phyloP scores from a whole-genome alignment of 768 basidiomycete genomes.

The Tephrocybe rancida region DNA sequence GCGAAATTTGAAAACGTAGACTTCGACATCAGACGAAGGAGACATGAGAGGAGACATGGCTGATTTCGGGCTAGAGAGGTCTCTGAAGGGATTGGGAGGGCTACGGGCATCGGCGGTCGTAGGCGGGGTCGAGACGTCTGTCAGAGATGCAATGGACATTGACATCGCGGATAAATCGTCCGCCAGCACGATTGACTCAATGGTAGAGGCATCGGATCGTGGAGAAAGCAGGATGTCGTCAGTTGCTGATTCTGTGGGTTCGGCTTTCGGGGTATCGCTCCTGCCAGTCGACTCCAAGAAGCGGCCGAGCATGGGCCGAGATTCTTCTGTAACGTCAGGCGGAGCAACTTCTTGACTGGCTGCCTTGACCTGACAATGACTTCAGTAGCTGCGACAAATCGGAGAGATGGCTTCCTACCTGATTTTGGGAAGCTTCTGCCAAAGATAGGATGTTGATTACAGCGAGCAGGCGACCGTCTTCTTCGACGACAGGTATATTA shows the following conservation, averaged over 20 bases:
- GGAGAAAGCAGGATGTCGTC: neutral
- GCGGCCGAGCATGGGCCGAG: neutral
- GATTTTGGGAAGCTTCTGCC: slow-evolving; percentile 4
- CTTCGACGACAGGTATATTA: neutral
- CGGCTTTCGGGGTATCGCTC: neutral
- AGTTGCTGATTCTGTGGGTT: neutral
- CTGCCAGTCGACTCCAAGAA: slow-evolving; percentile 7
- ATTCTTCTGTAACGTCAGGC: neutral
- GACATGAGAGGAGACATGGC: neutral
- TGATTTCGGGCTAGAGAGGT: neutral
- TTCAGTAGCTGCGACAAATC: neutral
- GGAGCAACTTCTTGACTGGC: neutral
- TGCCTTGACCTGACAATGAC: neutral
- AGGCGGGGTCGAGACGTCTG: neutral
- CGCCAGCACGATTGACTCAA: neutral
- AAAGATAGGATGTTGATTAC: neutral
- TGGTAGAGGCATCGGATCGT: neutral
- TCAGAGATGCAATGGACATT: neutral
- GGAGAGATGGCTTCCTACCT: neutral
- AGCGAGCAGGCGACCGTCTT: neutral
- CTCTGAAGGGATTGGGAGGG: neutral
- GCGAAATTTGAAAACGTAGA: slow-evolving; percentile 5
- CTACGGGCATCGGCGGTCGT: neutral
- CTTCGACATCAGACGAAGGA: neutral
- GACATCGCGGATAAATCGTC: neutral